These are phyloP conservation scores for Lipomyces yamanashiensis DNA, from an alignment of 805 yeast species.

Conservation along the genomic window DNA sequence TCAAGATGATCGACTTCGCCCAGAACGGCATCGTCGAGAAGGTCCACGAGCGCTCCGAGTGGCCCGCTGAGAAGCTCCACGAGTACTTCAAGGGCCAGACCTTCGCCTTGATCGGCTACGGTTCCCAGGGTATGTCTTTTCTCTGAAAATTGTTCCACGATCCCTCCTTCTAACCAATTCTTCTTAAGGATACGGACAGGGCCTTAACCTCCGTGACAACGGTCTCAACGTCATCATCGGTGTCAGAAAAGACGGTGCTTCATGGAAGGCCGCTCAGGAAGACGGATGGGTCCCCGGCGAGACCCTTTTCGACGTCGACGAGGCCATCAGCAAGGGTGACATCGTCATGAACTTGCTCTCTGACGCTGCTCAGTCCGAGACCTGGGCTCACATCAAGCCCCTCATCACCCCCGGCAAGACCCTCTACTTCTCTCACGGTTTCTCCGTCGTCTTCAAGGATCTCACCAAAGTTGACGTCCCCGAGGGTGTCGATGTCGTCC, in stretches of 20 bases:
- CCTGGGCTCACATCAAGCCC: constrained; percentile 88
- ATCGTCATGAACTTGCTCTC: constrained; percentile 96
- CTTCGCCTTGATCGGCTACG: constrained; percentile 97
- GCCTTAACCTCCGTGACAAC: constrained; percentile 98
- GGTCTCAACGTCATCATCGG: constrained; percentile 97
- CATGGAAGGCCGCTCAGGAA: constrained; percentile 99
- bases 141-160: background rate
- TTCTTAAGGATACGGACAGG: constrained; percentile 79
- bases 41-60: constrained; percentile 98
- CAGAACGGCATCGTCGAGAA: constrained; percentile 79
- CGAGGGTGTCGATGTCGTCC: constrained; percentile 90
- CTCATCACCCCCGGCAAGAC: constrained; percentile 96
- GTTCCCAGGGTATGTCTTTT: constrained; percentile 80
- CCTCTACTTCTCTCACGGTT: constrained; percentile 98
- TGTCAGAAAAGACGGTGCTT: constrained; percentile 98
- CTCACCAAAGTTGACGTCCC: constrained; percentile 97
- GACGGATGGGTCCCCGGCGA: constrained; percentile 99
- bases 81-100: constrained; percentile 98
- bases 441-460: constrained; percentile 98
- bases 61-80: constrained; percentile 97
- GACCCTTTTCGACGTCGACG: constrained; percentile 91
- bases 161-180: background rate
- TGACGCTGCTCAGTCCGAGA: constrained; percentile 99
- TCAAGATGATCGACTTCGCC: constrained; percentile 94
- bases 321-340: constrained; percentile 92